Evolutionary conservation across 345 rosid genomes (phyloP).

Genomic region (Brassica rapa): DNA sequence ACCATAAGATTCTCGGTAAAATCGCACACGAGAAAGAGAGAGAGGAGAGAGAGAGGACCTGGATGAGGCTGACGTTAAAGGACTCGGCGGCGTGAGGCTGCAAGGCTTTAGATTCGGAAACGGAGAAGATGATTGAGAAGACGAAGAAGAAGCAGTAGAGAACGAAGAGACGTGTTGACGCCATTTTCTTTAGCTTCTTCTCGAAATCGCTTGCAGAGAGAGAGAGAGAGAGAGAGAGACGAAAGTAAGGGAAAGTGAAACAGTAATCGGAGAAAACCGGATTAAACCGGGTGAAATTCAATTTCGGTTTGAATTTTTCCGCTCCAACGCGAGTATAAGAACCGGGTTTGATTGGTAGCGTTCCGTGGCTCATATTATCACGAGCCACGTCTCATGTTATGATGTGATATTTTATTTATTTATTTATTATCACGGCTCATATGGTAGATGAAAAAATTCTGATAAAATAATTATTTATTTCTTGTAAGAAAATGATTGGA

Average conservation of each 20-base stretch:
- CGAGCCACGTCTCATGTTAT: neutral
- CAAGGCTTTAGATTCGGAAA: slow-evolving; percentile 36
- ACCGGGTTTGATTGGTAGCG: slow-evolving; percentile 13
- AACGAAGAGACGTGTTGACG: neutral
- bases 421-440: too few species aligned
- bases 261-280: slow-evolving; percentile 19
- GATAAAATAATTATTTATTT: neutral
- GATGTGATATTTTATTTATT: too few species aligned
- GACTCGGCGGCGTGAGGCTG: slow-evolving; percentile 52
- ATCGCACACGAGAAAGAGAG: neutral
- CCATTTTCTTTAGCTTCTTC: slow-evolving; percentile 26
- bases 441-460: neutral
- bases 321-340: neutral
- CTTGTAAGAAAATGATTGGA: neutral
- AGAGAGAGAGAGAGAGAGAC: neutral
- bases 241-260: slow-evolving; percentile 6
- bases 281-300: slow-evolving; percentile 1
- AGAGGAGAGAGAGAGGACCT: slow-evolving; percentile 41
- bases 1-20: slow-evolving; percentile 1
- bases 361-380: neutral
- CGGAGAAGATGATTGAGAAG: slow-evolving; percentile 20
- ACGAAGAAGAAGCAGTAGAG: slow-evolving; percentile 38
- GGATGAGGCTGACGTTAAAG: slow-evolving; percentile 64
- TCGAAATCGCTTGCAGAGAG: neutral
- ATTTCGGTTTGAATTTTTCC: neutral